Evolutionary conservation across 2,329 filamentous ascomycete species (phyloP), one percentile per base, ranked within the genome.

Genomic region (Beauveria pseudobassiana): DNA sequence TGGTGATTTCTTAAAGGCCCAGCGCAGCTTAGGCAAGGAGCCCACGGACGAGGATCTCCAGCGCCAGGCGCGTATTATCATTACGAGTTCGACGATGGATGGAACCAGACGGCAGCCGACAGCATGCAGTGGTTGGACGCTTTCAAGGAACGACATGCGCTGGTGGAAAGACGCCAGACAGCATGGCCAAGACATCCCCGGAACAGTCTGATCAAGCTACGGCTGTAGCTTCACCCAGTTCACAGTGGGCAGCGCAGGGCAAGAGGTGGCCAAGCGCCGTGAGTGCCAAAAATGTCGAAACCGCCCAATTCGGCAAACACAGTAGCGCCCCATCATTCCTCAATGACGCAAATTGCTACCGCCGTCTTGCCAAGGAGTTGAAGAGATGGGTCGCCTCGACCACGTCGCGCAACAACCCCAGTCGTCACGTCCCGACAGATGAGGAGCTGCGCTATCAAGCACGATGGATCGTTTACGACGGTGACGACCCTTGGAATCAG

Each of bases 371-470:
- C 0, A 76, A 76, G 45, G 82, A 85, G 62, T 73, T 87, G 30
- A 73, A 70, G 42, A 77, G 83, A 34, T 87, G 78, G 69, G 80
- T 82, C 3, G 74, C 74, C 16, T 75, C 79, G 5, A 77, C 78
- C 26, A 84, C 80, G 77, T 86, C 83, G 4, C 72, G 80, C 0
- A 84, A 86, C 65, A 87, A 87, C 64, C 84, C 83, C 2, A 85
- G 80, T 68, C 75, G 76, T 46, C 84, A 87, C 63, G 73, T 82
- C n/a, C 85, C 80, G 0, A 80, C 78, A 0, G 84, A 87, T 64
- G 78, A 81, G n/a, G 84, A 87, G 67, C 72, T 87, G n/a, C 81
- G 85, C 67, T 81, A 85, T 64, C 85, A 87, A 68, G 83, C 84
- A 2, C 78, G 84, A 20, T 87, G 83, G 82, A 79, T 87, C 42